These are phyloP conservation scores for Medicago ruthenica DNA, from an alignment of 306 rosid species.

Conservation along the genomic window DNA sequence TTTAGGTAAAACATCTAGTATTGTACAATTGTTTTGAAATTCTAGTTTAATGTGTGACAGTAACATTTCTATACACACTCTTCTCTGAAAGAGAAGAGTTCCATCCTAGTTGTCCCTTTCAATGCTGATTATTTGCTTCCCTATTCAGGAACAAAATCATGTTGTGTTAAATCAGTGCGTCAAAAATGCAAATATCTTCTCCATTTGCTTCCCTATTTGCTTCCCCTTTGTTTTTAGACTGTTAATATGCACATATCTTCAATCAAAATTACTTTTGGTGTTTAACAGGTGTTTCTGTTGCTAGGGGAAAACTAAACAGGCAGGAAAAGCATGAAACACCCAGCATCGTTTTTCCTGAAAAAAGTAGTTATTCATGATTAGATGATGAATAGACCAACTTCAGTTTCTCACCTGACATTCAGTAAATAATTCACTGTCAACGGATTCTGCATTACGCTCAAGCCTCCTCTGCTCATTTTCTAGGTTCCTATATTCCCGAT, in stretches of 20 bases:
- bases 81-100: constrained; percentile 19
- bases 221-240: constrained; percentile 4
- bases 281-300: not conserved
- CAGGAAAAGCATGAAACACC: constrained; percentile 23
- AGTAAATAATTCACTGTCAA: constrained; percentile 80
- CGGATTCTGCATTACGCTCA: constrained; percentile 92
- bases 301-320: not conserved
- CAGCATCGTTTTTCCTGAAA: constrained; percentile 23
- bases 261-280: constrained; percentile 16
- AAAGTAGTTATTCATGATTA: constrained; percentile 11
- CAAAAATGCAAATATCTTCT: constrained; percentile 35
- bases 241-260: not conserved
- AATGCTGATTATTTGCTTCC: constrained; percentile 19
- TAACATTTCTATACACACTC: constrained; percentile 24
- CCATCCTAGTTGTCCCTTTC: constrained; percentile 11
- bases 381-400: constrained; percentile 25
- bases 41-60: constrained; percentile 25
- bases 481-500: constrained; percentile 65
- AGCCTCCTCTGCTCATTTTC: constrained; percentile 81
- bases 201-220: too few relatives aligned
- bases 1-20: constrained; percentile 7
- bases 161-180: not conserved
- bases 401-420: constrained; percentile 86
- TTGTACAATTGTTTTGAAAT: constrained; percentile 13
- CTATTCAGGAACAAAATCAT: constrained; percentile 2